phyloP scores from a whole-genome alignment of 306 rosid genomes.

The Inga oerstediana region DNA sequence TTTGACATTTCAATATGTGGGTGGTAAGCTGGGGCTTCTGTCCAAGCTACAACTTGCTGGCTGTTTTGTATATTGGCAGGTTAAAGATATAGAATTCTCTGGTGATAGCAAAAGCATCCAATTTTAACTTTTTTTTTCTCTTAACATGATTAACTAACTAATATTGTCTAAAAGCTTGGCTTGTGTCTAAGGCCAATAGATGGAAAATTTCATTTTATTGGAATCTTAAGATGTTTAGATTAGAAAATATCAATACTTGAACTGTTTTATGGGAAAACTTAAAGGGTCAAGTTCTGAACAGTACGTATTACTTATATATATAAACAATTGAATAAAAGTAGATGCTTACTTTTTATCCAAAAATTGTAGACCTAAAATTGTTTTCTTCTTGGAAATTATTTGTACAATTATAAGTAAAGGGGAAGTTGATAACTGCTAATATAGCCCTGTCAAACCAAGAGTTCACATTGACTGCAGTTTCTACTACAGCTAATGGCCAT shows the following conservation, averaged over 20 bases:
- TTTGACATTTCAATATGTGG: slow-evolving; percentile 9
- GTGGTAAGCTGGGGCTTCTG: not conserved
- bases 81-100: not conserved
- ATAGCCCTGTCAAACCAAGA: not conserved
- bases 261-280: not conserved
- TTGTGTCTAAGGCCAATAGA: not conserved
- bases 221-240: not conserved
- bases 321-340: not conserved
- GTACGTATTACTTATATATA: not conserved
- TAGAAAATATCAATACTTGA: not conserved
- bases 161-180: not conserved
- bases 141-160: not conserved
- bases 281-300: not conserved
- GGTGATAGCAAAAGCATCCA: not conserved
- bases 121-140: not conserved
- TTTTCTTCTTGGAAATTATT: not conserved
- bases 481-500: slow-evolving; percentile 1
- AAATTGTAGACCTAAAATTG: not conserved
- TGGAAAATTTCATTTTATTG: not conserved
- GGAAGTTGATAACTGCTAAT: not conserved
- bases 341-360: not conserved
- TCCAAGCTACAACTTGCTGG: slow-evolving; percentile 18
- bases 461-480: not conserved
- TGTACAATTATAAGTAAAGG: not conserved
- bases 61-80: slow-evolving; percentile 4